Conservation (phyloP, 164 flowering plant species). For the Aristolochia californica region DNA sequence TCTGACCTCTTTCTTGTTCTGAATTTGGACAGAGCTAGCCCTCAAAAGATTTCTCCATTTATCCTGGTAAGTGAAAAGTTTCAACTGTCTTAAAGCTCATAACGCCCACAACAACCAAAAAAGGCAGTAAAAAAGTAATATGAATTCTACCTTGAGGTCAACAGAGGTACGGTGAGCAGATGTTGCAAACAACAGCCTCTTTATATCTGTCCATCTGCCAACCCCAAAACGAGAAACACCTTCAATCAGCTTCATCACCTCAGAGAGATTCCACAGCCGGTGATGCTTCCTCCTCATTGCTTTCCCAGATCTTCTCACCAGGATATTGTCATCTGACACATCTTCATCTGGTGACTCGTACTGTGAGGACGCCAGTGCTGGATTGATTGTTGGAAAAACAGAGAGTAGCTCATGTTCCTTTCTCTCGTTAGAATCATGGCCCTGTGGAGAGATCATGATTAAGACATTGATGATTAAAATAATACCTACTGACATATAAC, state of each 20-base stretch:
- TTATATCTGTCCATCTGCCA: conserved; percentile 68
- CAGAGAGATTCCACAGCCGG: conserved; percentile 47
- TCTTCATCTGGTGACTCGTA: conserved; percentile 22
- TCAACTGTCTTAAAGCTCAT: conserved; percentile 1
- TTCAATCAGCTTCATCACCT: conserved; percentile 51
- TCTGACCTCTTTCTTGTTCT: conserved; percentile 37
- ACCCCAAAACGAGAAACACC: conserved; percentile 63
- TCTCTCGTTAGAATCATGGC: conserved; percentile 18
- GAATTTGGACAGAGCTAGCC: conserved; percentile 33
- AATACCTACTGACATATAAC: no score
- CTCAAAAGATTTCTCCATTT: conserved; percentile 75
- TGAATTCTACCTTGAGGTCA: conserved; percentile 55
- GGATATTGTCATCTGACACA: conserved; percentile 19
- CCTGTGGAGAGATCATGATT: conserved; percentile 11
- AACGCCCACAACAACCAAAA: background rate
- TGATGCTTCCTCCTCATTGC: conserved; percentile 35
- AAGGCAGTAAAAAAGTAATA: background rate
- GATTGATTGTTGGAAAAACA: conserved; percentile 7
- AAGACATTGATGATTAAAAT: no score
- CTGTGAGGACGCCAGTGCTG: conserved; percentile 13
- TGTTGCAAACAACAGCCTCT: conserved; percentile 41
- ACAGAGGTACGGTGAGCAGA: conserved; percentile 57
- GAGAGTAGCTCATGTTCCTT: conserved; percentile 15
- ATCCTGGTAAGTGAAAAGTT: conserved; percentile 33
- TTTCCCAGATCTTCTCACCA: conserved; percentile 14